Conservation (phyloP, 192 early-diverging fungal genomes). For the Coemansia sp. region DNA sequence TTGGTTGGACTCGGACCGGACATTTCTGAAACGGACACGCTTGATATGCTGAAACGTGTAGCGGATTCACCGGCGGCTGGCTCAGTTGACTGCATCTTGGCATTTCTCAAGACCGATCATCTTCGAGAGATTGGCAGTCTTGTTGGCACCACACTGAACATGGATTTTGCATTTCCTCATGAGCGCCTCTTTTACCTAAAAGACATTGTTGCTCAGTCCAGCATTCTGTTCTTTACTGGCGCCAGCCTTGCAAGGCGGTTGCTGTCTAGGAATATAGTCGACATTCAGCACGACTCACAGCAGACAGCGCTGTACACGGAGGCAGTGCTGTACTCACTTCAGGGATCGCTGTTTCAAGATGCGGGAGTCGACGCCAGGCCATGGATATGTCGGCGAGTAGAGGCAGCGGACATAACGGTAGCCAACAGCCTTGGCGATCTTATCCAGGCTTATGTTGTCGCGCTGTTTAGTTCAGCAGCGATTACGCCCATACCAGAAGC, state of each 20-base stretch:
- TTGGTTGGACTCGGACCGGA: conserved; percentile 31
- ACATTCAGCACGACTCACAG: neutral
- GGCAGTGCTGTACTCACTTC: conserved; percentile 29
- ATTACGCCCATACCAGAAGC: conserved; percentile 45
- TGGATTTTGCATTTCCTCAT: conserved; percentile 45
- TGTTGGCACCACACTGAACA: conserved; percentile 14
- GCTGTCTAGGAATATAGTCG: neutral
- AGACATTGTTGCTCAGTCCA: conserved; percentile 21
- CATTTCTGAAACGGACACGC: conserved; percentile 10
- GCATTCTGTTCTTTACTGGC: conserved; percentile 9
- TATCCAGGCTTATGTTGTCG: conserved; percentile 38
- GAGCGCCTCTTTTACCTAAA: conserved; percentile 46
- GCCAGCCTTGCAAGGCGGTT: conserved; percentile 22
- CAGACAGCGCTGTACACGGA: conserved; percentile 11
- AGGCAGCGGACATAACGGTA: conserved; percentile 5
- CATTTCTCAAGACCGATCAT: conserved; percentile 24
- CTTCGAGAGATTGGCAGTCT: conserved; percentile 20
- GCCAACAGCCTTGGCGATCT: conserved; percentile 21
- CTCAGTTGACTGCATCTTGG: conserved; percentile 31
- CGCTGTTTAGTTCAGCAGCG: conserved; percentile 28
- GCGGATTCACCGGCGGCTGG: neutral
- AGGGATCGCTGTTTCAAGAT: conserved; percentile 36
- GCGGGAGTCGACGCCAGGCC: conserved; percentile 39
- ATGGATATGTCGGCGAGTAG: conserved; percentile 37
- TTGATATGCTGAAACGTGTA: conserved; percentile 7